Base-by-base conservation (phyloP, 2,329 filamentous ascomycete genomes). In the Botryotinia calthae region DNA sequence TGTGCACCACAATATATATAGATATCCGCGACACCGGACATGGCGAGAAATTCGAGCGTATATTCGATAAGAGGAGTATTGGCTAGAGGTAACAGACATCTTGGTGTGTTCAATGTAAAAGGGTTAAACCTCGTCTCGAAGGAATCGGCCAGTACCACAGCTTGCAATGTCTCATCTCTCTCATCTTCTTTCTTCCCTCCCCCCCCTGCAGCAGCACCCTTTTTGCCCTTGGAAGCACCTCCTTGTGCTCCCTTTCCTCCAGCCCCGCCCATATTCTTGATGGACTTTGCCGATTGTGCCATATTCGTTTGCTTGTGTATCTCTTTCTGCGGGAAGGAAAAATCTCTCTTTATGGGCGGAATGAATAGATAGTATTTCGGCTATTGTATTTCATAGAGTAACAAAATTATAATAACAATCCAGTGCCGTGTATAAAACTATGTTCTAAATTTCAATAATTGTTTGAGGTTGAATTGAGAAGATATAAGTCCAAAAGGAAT, bases 31-130 rank as follows among this genome's bases (percentile, higher is more conserved):
- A 98, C 94, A 73, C 95, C 94, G 73, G 96, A 94, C 87, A 95
- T 95, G 76, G 94, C 94, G 0, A 99, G 90, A 79, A 97, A 98
- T 81, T 98, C 95, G 79, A 98, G 90, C 6, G 95, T 98, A 82
- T 99, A 98, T 82, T 99, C 96, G 83, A 99, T 97, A 75, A 99
- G 86, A 51, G 96, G 95, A 2, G 91, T 95, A 82, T 98, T 98
- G 74, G 94, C 96, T 74, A 99, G 87, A 18, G 95, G 94, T 10
- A 99, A 87, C 46, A 99, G 91, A 85, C 96, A 98, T 86, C 96
- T 89, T 80, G 96, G 96, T 77, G 89, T 92, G 81, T 97, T 93
- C 73, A 97, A 84, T 0, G 94, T 95, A 80, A 98, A 96, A 0
- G 96, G 96, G 78, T 87, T 89, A 84, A 97, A 99, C 82, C 94